phyloP scores from a whole-genome alignment of 495 filamentous ascomycete genomes.

The Penicillium waksmanii region DNA sequence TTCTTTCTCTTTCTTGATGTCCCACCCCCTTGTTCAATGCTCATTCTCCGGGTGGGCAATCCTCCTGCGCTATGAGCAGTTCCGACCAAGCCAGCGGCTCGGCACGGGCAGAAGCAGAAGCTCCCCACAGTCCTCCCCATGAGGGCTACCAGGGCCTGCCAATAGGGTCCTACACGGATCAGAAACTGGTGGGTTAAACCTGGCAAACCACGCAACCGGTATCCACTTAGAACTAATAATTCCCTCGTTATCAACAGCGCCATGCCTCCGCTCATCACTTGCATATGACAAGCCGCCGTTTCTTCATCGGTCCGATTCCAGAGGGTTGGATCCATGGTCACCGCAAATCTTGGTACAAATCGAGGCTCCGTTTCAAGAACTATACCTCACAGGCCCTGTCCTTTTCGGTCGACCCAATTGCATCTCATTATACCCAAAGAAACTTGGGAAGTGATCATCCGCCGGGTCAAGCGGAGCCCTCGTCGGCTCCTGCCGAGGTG shows the following conservation, averaged over 20 bases:
- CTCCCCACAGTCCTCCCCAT: conserved; percentile 21
- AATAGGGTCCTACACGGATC: conserved; percentile 54
- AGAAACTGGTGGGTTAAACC: conserved; percentile 53
- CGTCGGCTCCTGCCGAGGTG: conserved; percentile 14
- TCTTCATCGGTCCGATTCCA: conserved; percentile 71
- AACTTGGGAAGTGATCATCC: conserved; percentile 38
- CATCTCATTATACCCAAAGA: conserved; percentile 44
- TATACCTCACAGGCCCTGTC: conserved; percentile 60
- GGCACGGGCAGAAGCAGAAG: conserved; percentile 27
- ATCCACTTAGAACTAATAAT: conserved; percentile 12
- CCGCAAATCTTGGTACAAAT: conserved; percentile 64
- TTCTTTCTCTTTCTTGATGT: conserved; percentile 14
- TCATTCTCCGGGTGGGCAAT: conserved; percentile 9
- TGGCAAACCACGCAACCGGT: conserved; percentile 7
- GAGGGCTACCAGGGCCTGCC: conserved; percentile 42
- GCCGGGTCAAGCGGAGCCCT: conserved; percentile 36
- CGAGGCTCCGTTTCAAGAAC: conserved; percentile 54
- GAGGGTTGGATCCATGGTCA: conserved; percentile 70
- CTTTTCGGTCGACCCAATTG: conserved; percentile 53
- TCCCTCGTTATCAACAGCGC: conserved; percentile 40
- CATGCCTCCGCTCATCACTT: conserved; percentile 67
- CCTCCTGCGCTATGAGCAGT: conserved; percentile 37
- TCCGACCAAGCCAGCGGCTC: conserved; percentile 21
- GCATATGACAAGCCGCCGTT: conserved; percentile 63
- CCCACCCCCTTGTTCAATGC: background rate